Evolutionary conservation across 257 asterid genomes (phyloP).

Genomic region (Solanum dulcamara): DNA sequence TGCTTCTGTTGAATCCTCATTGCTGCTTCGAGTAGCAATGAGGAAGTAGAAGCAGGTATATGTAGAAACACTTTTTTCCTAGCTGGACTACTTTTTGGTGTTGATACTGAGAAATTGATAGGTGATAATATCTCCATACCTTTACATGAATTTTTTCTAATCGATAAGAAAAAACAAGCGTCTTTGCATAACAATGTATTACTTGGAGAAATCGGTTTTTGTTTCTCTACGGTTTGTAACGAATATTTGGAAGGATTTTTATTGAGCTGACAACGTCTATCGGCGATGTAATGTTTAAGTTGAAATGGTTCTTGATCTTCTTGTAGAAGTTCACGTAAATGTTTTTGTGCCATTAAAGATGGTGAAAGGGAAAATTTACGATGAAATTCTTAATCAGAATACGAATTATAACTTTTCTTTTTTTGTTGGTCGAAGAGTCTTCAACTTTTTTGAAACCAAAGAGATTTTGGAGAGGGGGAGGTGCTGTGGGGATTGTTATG

Average conservation of each 20-base stretch:
- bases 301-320: conserved; percentile 87
- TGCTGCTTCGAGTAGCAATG: conserved; percentile 72
- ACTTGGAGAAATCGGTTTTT: conserved; percentile 9
- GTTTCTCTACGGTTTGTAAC: conserved; percentile 18
- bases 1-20: conserved; percentile 67
- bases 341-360: conserved; percentile 26
- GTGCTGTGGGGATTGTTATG: background rate
- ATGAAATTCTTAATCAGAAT: background rate
- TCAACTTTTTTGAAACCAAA: conserved; percentile 11
- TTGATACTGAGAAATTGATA: conserved; percentile 8
- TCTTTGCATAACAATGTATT: conserved; percentile 5
- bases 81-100: background rate
- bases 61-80: conserved; percentile 19
- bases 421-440: conserved; percentile 28
- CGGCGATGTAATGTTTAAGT: conserved; percentile 43
- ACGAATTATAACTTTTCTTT: background rate
- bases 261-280: conserved; percentile 29
- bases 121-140: conserved; percentile 42
- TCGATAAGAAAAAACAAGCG: conserved; percentile 50
- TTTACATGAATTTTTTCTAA: conserved; percentile 30
- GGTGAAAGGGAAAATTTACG: background rate
- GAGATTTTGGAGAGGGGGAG: background rate
- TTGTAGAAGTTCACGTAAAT: conserved; percentile 51
- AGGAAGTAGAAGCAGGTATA: conserved; percentile 54
- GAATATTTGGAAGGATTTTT: conserved; percentile 5